phyloP scores from a whole-genome alignment of 352 stramenopile species.

The Globisporangium rhizosaccharum region DNA sequence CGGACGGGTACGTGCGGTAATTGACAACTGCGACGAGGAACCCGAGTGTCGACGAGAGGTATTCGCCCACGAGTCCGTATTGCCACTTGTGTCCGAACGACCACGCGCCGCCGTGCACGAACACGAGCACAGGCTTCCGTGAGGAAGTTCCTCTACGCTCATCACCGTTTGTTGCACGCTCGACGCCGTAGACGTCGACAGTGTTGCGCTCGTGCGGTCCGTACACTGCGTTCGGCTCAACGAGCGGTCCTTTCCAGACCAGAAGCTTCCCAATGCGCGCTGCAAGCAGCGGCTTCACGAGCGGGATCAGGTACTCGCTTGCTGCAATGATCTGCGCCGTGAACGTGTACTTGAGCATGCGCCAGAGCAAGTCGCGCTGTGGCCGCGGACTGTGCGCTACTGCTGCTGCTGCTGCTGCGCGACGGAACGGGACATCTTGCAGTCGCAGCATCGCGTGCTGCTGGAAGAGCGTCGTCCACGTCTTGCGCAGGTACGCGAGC shows the following conservation, averaged over 20 bases:
- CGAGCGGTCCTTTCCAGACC: conserved; percentile 27
- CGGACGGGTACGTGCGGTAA: conserved; percentile 88
- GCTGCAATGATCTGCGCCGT: conserved; percentile 41
- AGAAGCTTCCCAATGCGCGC: conserved; percentile 38
- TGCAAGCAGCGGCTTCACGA: conserved; percentile 47
- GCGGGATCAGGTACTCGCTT: conserved; percentile 47
- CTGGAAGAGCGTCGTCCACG: conserved; percentile 15
- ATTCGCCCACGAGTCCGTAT: conserved; percentile 61
- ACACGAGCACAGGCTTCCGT: conserved; percentile 81
- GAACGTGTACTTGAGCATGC: conserved; percentile 39
- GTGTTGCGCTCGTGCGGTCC: conserved; percentile 44
- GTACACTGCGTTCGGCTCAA: conserved; percentile 30
- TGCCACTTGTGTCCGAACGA: conserved; percentile 80
- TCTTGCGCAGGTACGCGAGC: conserved; percentile 24
- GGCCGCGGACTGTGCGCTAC: neutral
- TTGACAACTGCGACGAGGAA: conserved; percentile 86
- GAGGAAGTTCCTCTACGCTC: neutral
- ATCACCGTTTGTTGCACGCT: neutral
- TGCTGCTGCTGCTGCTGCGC: neutral
- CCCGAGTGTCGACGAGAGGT: conserved; percentile 36
- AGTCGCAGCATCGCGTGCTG: conserved; percentile 20
- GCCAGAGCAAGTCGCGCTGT: conserved; percentile 5
- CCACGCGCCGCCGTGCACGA: conserved; percentile 89
- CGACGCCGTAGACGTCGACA: conserved; percentile 56
- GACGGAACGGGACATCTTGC: conserved; percentile 7